Base-by-base conservation (phyloP, 768 basidiomycete genomes). In the Tylopilus intermedius region DNA sequence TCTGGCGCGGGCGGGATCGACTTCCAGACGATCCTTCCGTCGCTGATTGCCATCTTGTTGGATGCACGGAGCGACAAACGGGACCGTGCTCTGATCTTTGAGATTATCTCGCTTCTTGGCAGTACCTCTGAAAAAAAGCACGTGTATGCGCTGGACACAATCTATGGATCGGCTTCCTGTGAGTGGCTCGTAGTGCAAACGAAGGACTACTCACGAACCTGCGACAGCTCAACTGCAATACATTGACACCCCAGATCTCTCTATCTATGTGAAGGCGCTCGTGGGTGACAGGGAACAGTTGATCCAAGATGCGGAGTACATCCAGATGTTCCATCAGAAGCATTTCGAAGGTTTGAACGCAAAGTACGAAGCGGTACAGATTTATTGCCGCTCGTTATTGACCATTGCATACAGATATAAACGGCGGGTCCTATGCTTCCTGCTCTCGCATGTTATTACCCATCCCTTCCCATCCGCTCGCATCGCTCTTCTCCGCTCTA, bases 21-120 rank as follows among this genome's bases (percentile, higher is more conserved):
- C 67, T 90, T 94, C 68, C 88, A 94, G 67, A 84, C 82, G 0
- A 76, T 94, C 6, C 62, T 93, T 10, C 88, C 90, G 1, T 75
- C 83, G 3, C 64, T 92, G 9, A 71, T 93, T 1, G 77, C 86
- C 21, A 76, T 82, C 9, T 60, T 92, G 11, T 45, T 62, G 59
- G 62, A 71, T 49, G 21, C 41, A 13, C 62, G 63, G 40, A 60
- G 55, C 4, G 59, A 66, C 33, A 69, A 69, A 49, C 63, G 64
- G 40, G 63, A 65, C 7, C 62, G 67, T 10, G 59, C 63, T 29
- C 49, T 69, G 55, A 80, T 84, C 15, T 61, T 82, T 21, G 78
- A 79, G 52, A 86, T 83, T 50, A 68, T 91, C 8, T 71, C 71
- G 0, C 68, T 76, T 5, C 60, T 88, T 47, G 56, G 60, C 77